Conservation (phyloP, 352 stramenopile genomes). For the Sclerospora graminicola region DNA sequence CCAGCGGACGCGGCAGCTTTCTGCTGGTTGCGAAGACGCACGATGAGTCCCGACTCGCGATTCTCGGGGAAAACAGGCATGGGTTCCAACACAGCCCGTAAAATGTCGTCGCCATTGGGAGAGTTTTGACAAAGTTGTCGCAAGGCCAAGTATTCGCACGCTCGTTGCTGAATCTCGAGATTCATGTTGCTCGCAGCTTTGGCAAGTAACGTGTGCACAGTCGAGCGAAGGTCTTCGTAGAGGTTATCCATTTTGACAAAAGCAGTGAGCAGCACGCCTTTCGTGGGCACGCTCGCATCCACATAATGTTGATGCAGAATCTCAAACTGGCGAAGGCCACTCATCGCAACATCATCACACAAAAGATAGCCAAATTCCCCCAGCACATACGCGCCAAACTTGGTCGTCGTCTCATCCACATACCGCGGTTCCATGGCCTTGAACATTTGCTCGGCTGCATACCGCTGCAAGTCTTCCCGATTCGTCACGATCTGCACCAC, state of each 20-base stretch:
- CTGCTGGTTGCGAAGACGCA: too few species aligned
- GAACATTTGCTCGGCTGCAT: conserved; percentile 92
- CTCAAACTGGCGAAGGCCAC: conserved; percentile 90
- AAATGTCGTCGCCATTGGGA: too few species aligned
- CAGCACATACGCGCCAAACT: conserved; percentile 93
- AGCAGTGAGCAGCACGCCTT: conserved; percentile 91
- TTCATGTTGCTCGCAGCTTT: too few species aligned
- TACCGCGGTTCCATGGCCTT: conserved; percentile 88
- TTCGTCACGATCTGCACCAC: too few species aligned
- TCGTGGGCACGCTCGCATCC: conserved; percentile 70
- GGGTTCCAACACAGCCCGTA: too few species aligned
- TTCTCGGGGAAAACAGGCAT: too few species aligned
- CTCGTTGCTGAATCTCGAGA: too few species aligned
- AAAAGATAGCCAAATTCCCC: conserved; percentile 97
- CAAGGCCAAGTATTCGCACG: too few species aligned
- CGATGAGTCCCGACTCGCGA: too few species aligned
- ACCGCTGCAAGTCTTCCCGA: too few species aligned
- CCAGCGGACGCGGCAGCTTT: too few species aligned
- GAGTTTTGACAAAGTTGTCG: too few species aligned
- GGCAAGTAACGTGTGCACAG: conserved; percentile 89
- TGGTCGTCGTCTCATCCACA: conserved; percentile 93
- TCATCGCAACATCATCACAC: conserved; percentile 78
- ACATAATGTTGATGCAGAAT: conserved; percentile 95
- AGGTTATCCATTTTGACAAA: conserved; percentile 94
- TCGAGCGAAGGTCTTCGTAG: conserved; percentile 75